Evolutionary conservation across 1,284 basidiomycete species (phyloP).

Genomic region (Golubevia pallescens): DNA sequence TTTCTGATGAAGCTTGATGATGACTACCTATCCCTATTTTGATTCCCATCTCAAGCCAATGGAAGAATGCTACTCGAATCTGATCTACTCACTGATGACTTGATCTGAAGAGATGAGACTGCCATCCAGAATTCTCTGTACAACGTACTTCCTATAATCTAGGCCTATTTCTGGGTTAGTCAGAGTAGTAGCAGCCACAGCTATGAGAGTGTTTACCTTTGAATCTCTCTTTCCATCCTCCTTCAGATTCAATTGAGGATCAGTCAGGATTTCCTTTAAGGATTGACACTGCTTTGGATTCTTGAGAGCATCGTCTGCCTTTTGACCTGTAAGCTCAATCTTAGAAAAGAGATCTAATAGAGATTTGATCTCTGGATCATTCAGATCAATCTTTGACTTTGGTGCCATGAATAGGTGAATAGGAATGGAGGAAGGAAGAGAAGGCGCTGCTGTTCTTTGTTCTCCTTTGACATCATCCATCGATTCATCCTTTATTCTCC

Average conservation of each 20-base stretch:
- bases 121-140: slow-evolving; percentile 41
- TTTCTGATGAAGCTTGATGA: slow-evolving; percentile 46
- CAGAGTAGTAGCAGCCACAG: slow-evolving; percentile 31
- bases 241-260: no score
- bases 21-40: slow-evolving; percentile 26
- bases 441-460: neutral
- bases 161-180: slow-evolving; percentile 25
- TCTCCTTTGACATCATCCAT: no score
- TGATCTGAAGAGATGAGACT: slow-evolving; percentile 51
- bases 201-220: slow-evolving; percentile 46
- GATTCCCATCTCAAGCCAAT: slow-evolving; percentile 13
- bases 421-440: neutral
- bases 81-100: slow-evolving; percentile 21
- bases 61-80: slow-evolving; percentile 46
- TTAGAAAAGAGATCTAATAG: slow-evolving; percentile 53
- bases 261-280: slow-evolving; percentile 36
- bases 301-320: slow-evolving; percentile 50
- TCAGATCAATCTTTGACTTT: slow-evolving; percentile 57
- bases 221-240: slow-evolving; percentile 21
- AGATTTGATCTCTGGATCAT: slow-evolving; percentile 44
- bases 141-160: slow-evolving; percentile 37
- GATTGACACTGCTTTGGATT: slow-evolving; percentile 43
- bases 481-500: no score
- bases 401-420: slow-evolving; percentile 36
- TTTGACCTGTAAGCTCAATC: slow-evolving; percentile 52